phyloP scores from a whole-genome alignment of 2,329 filamentous ascomycete genomes.

The Nothopassalora personata region DNA sequence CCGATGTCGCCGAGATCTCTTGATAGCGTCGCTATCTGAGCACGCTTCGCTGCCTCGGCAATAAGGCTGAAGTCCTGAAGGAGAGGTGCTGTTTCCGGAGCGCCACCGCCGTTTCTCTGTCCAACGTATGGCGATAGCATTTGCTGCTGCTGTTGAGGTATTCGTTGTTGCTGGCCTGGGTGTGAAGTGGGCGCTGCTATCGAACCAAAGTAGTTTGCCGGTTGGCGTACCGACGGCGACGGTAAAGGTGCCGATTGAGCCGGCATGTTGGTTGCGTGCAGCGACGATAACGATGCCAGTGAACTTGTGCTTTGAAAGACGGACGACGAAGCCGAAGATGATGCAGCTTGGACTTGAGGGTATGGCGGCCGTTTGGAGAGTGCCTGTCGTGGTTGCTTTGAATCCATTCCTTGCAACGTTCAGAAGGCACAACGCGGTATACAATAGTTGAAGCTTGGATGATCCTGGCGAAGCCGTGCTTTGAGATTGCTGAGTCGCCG shows the following conservation, averaged over 20 bases:
- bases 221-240: slow-evolving; percentile 30
- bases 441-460: not conserved
- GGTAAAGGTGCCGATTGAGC: slow-evolving; percentile 33
- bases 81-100: slow-evolving; percentile 54
- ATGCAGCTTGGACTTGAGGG: slow-evolving; percentile 27
- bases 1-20: slow-evolving; percentile 74
- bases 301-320: slow-evolving; percentile 41
- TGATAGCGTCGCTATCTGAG: slow-evolving; percentile 83
- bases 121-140: slow-evolving; percentile 22
- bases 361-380: slow-evolving; percentile 31
- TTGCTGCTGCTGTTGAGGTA: slow-evolving; percentile 31
- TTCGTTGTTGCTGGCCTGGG: slow-evolving; percentile 29
- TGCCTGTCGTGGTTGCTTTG: slow-evolving; percentile 27
- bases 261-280: slow-evolving; percentile 21
- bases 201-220: slow-evolving; percentile 29
- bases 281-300: slow-evolving; percentile 34
- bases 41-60: slow-evolving; percentile 87
- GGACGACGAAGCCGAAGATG: slow-evolving; percentile 29
- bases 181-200: slow-evolving; percentile 28
- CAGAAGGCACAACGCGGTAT: not conserved
- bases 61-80: slow-evolving; percentile 78
- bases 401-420: slow-evolving; percentile 13
- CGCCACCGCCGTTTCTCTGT: slow-evolving; percentile 27
- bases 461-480: not conserved
- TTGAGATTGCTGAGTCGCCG: not conserved